A percentile compares a stretch with the other conserved stretches of the same genome.
These are phyloP conservation scores for Dianthus caryophyllus DNA, from an alignment of 148 eudicot genomes.

Conservation along the genomic window DNA sequence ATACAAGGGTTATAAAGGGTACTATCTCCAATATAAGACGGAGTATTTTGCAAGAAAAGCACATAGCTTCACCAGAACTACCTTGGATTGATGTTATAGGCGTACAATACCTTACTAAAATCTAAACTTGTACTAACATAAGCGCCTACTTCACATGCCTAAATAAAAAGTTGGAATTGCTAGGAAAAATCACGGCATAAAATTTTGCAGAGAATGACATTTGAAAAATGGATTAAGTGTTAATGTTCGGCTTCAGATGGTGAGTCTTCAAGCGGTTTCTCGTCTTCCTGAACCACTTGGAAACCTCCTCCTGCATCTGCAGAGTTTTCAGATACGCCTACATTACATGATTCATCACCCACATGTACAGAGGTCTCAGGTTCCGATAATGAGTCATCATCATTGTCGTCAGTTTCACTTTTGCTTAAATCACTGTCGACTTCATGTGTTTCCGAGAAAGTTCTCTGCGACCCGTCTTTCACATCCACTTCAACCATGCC, in stretches of 20 bases:
- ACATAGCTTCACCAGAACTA: not conserved
- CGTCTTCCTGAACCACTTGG: slow-evolving; percentile 19
- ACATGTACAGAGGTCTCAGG: slow-evolving; percentile 18
- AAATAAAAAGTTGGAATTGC: not conserved
- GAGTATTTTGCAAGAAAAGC: not conserved
- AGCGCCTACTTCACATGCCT: slow-evolving; percentile 6
- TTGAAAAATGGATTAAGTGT: not conserved
- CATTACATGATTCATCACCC: slow-evolving; percentile 12
- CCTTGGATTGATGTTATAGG: not conserved
- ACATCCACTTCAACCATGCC: slow-evolving; percentile 31
- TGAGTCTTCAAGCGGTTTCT: slow-evolving; percentile 15
- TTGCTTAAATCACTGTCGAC: slow-evolving; percentile 36
- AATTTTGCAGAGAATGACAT: too few species aligned
- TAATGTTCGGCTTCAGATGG: slow-evolving; percentile 11
- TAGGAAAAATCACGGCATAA: too few species aligned
- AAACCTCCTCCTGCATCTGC: slow-evolving; percentile 15
- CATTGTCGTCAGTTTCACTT: slow-evolving; percentile 26
- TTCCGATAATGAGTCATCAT: slow-evolving; percentile 27
- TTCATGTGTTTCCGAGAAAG: slow-evolving; percentile 18
- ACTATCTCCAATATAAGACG: too few species aligned
- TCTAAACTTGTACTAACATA: slow-evolving; percentile 14
- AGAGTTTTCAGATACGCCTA: not conserved
- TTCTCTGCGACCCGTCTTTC: slow-evolving; percentile 25
- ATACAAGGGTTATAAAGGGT: too few species aligned
- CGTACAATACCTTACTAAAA: not conserved